phyloP scores from a whole-genome alignment of 768 basidiomycete species.

The Porphyrellus cyaneotinctus region DNA sequence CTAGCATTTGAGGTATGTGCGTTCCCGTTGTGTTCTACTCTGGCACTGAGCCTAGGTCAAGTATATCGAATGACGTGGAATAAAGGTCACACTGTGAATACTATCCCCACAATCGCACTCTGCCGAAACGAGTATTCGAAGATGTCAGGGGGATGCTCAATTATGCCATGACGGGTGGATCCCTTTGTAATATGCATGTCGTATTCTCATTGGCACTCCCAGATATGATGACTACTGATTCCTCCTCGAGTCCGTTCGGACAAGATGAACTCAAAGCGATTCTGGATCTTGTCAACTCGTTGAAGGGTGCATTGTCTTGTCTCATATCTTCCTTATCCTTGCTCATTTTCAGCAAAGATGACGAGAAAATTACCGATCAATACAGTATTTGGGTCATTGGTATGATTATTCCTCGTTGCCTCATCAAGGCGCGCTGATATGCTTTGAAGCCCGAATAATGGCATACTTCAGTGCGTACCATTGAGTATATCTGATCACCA shows the following conservation, averaged over 20 bases:
- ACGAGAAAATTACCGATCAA: not conserved
- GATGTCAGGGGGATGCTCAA: conserved; percentile 17
- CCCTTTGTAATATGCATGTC: not conserved
- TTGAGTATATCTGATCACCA: not conserved
- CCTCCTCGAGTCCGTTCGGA: conserved; percentile 14
- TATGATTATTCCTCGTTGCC: not conserved
- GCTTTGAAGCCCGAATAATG: conserved; percentile 10
- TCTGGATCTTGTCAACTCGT: conserved; percentile 11
- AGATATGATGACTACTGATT: conserved; percentile 18
- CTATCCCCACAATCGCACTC: conserved; percentile 5
- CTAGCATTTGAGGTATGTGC: not conserved
- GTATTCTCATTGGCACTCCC: not conserved
- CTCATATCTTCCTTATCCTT: not conserved
- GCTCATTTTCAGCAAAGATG: conserved; percentile 3
- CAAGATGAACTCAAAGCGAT: conserved; percentile 13
- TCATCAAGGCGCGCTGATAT: not conserved
- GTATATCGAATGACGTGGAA: not conserved
- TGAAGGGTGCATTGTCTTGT: conserved; percentile 3
- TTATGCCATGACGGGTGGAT: conserved; percentile 10
- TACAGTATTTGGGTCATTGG: conserved; percentile 13
- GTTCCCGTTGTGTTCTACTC: not conserved
- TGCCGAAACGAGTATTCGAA: conserved; percentile 4
- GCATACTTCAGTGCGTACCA: conserved; percentile 7
- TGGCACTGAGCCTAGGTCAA: not conserved
- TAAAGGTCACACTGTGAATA: conserved; percentile 17